phyloP scores from a whole-genome alignment of 352 stramenopile genomes.

The Aphanomyces euteiches region DNA sequence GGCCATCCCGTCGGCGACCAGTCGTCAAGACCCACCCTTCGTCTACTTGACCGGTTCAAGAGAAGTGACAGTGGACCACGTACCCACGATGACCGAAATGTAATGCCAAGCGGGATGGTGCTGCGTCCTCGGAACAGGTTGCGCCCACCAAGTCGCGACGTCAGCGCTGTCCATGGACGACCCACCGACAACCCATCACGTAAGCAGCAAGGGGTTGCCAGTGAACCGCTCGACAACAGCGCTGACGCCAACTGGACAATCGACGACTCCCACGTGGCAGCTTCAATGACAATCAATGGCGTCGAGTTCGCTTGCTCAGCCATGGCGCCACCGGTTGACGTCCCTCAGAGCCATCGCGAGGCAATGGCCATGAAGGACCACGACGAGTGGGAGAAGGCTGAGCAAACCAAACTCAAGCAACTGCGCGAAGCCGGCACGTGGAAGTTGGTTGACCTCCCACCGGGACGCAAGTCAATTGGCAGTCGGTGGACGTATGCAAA shows the following conservation, averaged over 20 bases:
- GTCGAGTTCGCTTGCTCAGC: neutral
- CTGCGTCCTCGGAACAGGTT: too few relatives aligned
- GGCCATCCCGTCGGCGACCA: too few relatives aligned
- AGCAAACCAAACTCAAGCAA: slow-evolving; percentile 4
- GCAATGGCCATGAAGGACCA: neutral
- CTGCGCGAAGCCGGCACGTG: neutral
- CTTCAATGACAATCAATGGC: neutral
- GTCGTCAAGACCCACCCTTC: too few relatives aligned
- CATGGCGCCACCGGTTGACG: neutral
- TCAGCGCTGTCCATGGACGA: too few relatives aligned
- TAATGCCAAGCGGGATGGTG: too few relatives aligned
- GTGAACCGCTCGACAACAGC: neutral
- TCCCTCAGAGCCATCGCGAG: neutral
- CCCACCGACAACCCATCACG: too few relatives aligned
- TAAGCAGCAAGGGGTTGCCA: neutral
- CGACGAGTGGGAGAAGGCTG: slow-evolving; percentile 1
- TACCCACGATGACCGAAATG: too few relatives aligned
- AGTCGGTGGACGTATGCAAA: slow-evolving; percentile 40
- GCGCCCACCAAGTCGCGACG: too few relatives aligned
- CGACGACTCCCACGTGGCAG: neutral
- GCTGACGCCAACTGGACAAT: neutral
- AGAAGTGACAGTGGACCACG: too few relatives aligned
- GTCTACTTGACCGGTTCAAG: too few relatives aligned
- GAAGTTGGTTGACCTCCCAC: neutral
- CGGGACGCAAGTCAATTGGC: slow-evolving; percentile 28